These are phyloP conservation scores for Atkinsonella texensis DNA, from an alignment of 2,329 filamentous ascomycete species.

Conservation along the genomic window DNA sequence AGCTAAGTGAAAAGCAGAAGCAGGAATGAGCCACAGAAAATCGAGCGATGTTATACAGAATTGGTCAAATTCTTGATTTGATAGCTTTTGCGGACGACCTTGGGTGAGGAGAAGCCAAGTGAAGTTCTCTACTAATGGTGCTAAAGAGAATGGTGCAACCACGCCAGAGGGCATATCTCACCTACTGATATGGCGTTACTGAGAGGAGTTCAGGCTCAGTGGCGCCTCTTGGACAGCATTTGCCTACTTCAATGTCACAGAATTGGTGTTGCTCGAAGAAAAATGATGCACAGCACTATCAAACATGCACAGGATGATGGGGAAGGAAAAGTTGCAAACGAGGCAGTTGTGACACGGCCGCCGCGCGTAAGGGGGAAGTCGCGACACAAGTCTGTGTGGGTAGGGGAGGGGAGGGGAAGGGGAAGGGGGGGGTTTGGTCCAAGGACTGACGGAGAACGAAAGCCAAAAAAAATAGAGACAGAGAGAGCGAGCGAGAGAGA, in stretches of 20 bases:
- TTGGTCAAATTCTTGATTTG: neutral
- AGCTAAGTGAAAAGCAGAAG: neutral
- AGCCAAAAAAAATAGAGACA: neutral
- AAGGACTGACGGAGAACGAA: neutral
- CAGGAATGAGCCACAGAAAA: neutral
- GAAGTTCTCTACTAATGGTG: neutral
- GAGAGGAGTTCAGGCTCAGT: neutral
- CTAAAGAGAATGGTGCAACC: neutral
- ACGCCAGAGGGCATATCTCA: neutral
- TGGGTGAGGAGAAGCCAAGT: neutral
- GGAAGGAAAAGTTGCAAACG: conserved; percentile 1
- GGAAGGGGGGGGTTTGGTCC: too few species aligned
- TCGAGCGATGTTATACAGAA: neutral
- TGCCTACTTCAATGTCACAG: conserved; percentile 1
- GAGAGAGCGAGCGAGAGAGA: neutral
- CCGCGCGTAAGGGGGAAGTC: conserved; percentile 5
- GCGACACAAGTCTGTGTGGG: conserved; percentile 5
- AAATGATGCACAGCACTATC: neutral
- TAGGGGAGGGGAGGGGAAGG: neutral
- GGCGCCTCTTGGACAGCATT: neutral
- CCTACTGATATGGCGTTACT: neutral
- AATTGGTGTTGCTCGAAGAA: neutral
- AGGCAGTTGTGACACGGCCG: conserved; percentile 2
- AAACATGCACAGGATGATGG: conserved; percentile 5
- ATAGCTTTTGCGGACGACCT: neutral